Evolutionary conservation across 129 eudicot species (phyloP).

Genomic region (Chrysanthemum makinoi): DNA sequence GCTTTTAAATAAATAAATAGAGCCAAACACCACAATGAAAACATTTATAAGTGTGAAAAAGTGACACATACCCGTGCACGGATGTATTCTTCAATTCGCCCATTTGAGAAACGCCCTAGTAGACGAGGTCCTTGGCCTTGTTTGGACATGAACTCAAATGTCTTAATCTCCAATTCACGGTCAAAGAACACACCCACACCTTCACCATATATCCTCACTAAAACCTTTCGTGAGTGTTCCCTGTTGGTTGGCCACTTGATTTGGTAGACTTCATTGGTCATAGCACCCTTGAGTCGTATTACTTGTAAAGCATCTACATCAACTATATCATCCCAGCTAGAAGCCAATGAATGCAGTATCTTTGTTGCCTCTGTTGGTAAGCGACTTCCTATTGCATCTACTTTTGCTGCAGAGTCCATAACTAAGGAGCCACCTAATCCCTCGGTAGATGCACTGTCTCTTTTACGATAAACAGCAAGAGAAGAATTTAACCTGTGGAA

Average conservation of each 20-base stretch:
- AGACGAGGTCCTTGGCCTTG: constrained; percentile 85
- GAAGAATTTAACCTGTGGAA: constrained; percentile 23
- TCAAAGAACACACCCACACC: constrained; percentile 90
- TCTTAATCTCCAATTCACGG: constrained; percentile 64
- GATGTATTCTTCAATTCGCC: constrained; percentile 90
- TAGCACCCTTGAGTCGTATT: constrained; percentile 82
- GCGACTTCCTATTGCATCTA: constrained; percentile 32
- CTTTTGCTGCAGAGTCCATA: constrained; percentile 42
- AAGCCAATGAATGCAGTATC: constrained; percentile 60
- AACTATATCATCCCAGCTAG: constrained; percentile 63
- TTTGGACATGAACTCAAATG: constrained; percentile 87
- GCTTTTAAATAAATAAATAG: neutral
- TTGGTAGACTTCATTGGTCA: constrained; percentile 90
- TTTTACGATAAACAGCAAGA: constrained; percentile 15
- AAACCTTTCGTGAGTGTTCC: constrained; percentile 55
- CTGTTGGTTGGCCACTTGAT: constrained; percentile 75
- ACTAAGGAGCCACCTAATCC: constrained; percentile 15
- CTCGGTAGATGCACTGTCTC: constrained; percentile 4
- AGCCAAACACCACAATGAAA: neutral
- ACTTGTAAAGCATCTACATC: constrained; percentile 74
- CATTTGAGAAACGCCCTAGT: constrained; percentile 69
- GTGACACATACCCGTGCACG: constrained; percentile 71
- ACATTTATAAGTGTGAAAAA: neutral
- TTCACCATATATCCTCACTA: constrained; percentile 86
- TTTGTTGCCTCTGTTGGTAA: constrained; percentile 54